phyloP scores from a whole-genome alignment of 108 stramenopile species.

The Cyclotella distinguenda region DNA sequence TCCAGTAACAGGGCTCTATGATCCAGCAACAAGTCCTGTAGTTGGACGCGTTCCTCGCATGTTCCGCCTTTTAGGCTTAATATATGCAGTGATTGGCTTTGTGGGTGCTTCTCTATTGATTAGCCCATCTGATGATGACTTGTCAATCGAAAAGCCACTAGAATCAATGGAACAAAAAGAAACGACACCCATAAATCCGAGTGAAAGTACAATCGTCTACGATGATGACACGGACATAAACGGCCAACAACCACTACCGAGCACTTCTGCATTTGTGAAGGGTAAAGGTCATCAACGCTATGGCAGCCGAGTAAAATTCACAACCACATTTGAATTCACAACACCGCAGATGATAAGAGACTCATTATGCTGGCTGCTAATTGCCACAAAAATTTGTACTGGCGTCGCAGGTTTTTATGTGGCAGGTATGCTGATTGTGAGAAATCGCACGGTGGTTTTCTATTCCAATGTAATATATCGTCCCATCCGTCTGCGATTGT shows the following conservation, averaged over 20 bases:
- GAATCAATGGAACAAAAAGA: slow-evolving; percentile 19
- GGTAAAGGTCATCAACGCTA: slow-evolving; percentile 40
- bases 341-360: slow-evolving; percentile 46
- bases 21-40: slow-evolving; percentile 35
- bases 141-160: slow-evolving; percentile 2
- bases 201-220: neutral
- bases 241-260: neutral
- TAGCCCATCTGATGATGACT: slow-evolving; percentile 15
- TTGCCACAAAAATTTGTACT: slow-evolving; percentile 29
- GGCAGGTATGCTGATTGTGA: neutral
- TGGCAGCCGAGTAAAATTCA: slow-evolving; percentile 41
- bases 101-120: slow-evolving; percentile 41
- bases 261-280: slow-evolving; percentile 8
- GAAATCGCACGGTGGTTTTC: neutral
- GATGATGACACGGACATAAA: slow-evolving; percentile 16
- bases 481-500: no score
- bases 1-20: slow-evolving; percentile 34
- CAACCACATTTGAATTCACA: slow-evolving; percentile 29
- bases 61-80: slow-evolving; percentile 36
- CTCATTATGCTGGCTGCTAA: slow-evolving; percentile 44
- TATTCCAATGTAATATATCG: neutral
- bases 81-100: slow-evolving; percentile 42
- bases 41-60: slow-evolving; percentile 43
- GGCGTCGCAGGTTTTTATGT: slow-evolving; percentile 44
- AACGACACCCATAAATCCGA: slow-evolving; percentile 2